Conservation (phyloP, 2,329 filamentous ascomycete genomes). For the Claviceps sorghi region DNA sequence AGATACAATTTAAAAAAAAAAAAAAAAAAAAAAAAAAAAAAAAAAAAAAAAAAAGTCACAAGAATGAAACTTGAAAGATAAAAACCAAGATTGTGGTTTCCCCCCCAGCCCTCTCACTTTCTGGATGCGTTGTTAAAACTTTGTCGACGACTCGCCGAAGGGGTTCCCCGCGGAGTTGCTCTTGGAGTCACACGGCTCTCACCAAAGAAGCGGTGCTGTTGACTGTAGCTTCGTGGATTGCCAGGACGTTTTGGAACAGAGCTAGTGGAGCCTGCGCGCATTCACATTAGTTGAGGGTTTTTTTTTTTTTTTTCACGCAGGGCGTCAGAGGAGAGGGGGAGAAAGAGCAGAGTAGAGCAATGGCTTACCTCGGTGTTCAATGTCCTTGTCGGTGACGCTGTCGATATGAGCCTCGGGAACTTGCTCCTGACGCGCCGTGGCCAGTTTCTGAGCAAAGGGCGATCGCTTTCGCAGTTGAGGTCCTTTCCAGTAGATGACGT, state of each 20-base stretch:
- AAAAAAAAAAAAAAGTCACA: background rate
- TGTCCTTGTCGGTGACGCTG: slow-evolving; percentile 14
- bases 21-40: background rate
- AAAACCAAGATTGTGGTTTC: background rate
- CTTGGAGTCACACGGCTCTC: slow-evolving; percentile 26
- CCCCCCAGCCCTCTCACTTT: slow-evolving; percentile 4
- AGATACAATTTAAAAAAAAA: too few species aligned
- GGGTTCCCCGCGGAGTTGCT: slow-evolving; percentile 22
- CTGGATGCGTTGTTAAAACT: slow-evolving; percentile 10
- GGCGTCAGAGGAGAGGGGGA: background rate
- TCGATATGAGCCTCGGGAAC: slow-evolving; percentile 15
- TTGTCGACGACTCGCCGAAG: slow-evolving; percentile 20
- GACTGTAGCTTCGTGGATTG: slow-evolving; percentile 19
- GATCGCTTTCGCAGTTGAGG: slow-evolving; percentile 44
- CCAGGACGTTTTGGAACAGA: slow-evolving; percentile 11
- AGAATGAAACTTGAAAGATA: background rate
- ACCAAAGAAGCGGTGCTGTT: slow-evolving; percentile 27
- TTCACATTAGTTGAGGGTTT: background rate
- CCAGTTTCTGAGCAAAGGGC: slow-evolving; percentile 49
- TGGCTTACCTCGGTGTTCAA: slow-evolving; percentile 15
- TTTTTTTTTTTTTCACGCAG: too few species aligned
- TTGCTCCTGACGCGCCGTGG: slow-evolving; percentile 23
- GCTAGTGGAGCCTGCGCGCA: slow-evolving; percentile 7
- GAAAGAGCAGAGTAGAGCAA: background rate
- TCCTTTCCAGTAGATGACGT: slow-evolving; percentile 52